A percentile compares a stretch with the other conserved stretches of the same genome.
phyloP scores from a whole-genome alignment of 768 basidiomycete species.

The Russula sp. region DNA sequence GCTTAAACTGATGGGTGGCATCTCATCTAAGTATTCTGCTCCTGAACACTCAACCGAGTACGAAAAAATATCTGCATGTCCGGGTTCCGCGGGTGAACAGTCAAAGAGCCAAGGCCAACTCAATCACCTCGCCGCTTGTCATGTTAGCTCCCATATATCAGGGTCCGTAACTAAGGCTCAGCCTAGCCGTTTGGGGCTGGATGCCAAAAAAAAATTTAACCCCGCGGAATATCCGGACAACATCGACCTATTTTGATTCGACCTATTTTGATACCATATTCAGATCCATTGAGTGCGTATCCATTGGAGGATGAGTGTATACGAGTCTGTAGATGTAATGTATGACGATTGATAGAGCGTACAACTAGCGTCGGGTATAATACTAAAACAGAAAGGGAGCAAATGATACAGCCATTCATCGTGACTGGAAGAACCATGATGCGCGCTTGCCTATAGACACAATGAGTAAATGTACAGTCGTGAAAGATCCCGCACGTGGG shows the following conservation, averaged over 20 bases:
- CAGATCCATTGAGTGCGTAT: constrained; percentile 20
- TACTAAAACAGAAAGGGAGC: constrained; percentile 25
- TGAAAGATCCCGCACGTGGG: constrained; percentile 9
- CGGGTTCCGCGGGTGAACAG: constrained; percentile 6
- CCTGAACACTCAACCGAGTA: background rate
- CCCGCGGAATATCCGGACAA: constrained; percentile 12
- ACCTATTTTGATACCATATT: background rate
- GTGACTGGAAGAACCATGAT: constrained; percentile 89
- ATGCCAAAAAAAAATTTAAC: constrained; percentile 15
- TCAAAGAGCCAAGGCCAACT: background rate
- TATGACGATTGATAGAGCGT: constrained; percentile 25
- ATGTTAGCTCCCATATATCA: constrained; percentile 6
- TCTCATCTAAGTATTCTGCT: background rate
- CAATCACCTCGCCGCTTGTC: constrained; percentile 16
- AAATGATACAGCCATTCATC: constrained; percentile 34
- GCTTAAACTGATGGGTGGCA: background rate
- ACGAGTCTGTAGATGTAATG: constrained; percentile 27
- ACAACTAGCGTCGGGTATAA: constrained; percentile 27
- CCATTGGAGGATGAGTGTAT: constrained; percentile 22
- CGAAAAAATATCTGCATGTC: background rate
- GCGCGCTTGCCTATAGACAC: constrained; percentile 52
- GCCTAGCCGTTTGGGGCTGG: constrained; percentile 16
- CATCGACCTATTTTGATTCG: background rate
- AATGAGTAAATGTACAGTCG: constrained; percentile 13
- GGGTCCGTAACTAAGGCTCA: constrained; percentile 7